Conservation (phyloP, 768 basidiomycete genomes). For the Tylopilus vinaceipallidus region DNA sequence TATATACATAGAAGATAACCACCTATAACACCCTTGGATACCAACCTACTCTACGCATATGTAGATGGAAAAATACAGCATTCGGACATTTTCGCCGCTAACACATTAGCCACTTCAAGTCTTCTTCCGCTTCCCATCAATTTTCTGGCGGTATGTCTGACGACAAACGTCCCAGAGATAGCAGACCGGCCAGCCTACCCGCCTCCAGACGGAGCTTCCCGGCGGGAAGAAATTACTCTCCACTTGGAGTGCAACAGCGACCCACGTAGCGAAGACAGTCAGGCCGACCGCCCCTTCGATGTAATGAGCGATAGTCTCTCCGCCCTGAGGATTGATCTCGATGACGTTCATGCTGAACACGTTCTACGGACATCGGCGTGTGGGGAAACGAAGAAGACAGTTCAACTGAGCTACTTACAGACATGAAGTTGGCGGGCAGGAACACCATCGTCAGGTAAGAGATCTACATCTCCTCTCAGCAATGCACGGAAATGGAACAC, state of each 20-base stretch:
- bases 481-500: conserved; percentile 25
- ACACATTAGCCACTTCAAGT: conserved; percentile 4
- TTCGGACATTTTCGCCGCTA: too few species aligned
- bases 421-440: conserved; percentile 49
- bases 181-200: conserved; percentile 22
- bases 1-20: not conserved
- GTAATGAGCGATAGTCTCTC: conserved; percentile 38
- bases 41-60: too few species aligned
- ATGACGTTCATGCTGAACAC: conserved; percentile 57
- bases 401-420: conserved; percentile 18
- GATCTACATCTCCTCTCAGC: conserved; percentile 14
- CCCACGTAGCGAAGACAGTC: conserved; percentile 52
- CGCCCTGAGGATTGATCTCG: conserved; percentile 35
- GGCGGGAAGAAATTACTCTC: conserved; percentile 23
- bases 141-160: not conserved
- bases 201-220: conserved; percentile 16
- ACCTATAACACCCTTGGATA: not conserved
- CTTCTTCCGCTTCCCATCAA: conserved; percentile 1
- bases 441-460: conserved; percentile 62
- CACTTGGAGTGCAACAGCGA: conserved; percentile 50
- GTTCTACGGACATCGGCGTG: conserved; percentile 33
- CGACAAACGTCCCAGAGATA: not conserved
- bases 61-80: too few species aligned
- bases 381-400: not conserved
- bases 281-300: conserved; percentile 42